Conservation (phyloP, 441 rosid species). For the Metrosideros polymorpha region DNA sequence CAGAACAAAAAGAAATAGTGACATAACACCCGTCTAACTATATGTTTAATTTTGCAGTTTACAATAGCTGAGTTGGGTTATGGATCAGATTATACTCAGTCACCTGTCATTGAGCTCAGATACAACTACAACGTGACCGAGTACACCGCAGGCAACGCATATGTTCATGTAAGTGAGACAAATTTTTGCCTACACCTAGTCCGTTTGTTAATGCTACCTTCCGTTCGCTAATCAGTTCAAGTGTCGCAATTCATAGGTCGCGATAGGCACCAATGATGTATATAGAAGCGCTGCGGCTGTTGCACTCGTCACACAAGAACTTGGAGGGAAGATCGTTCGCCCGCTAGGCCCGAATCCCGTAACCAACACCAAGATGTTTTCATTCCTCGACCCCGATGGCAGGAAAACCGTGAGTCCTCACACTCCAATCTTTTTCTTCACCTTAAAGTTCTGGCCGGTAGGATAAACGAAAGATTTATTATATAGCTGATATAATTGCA, state of each 20-base stretch:
- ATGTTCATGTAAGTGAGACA: not conserved
- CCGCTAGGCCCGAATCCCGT: too few species aligned
- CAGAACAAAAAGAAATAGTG: not conserved
- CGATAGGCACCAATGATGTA: not conserved
- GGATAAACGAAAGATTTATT: not conserved
- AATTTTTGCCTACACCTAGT: not conserved
- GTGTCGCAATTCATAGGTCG: not conserved
- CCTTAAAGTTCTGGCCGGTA: not conserved
- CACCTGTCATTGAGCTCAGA: too few species aligned
- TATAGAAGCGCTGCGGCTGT: too few species aligned
- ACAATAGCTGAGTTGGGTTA: conserved; percentile 7
- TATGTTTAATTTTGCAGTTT: not conserved
- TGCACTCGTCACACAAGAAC: too few species aligned
- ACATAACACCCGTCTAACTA: not conserved
- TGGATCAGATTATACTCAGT: not conserved
- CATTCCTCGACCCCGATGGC: too few species aligned
- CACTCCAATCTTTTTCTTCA: not conserved
- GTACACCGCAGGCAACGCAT: not conserved
- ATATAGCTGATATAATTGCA: not conserved
- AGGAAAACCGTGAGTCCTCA: too few species aligned
- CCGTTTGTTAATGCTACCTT: not conserved
- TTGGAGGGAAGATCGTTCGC: too few species aligned
- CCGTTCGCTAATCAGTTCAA: not conserved
- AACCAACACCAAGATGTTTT: too few species aligned
- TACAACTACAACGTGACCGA: too few species aligned